Conservation (phyloP, 768 basidiomycete genomes). For the Coprinopsis strossmayeri region DNA sequence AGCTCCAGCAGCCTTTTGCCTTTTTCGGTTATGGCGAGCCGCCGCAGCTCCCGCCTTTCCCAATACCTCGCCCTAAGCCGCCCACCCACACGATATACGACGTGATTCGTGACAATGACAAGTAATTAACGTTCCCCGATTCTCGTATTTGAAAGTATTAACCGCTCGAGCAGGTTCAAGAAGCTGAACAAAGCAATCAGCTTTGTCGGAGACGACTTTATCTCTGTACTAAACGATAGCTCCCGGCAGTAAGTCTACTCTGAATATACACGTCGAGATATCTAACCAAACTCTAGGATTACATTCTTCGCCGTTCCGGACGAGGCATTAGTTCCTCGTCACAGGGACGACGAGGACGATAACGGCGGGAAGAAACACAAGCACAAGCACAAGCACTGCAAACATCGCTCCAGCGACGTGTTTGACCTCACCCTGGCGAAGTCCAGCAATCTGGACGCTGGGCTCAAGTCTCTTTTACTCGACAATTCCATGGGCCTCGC, state of each 20-base stretch:
- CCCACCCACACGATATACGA: slow-evolving; percentile 12
- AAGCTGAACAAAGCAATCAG: slow-evolving; percentile 20
- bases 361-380: neutral
- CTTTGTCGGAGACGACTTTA: slow-evolving; percentile 16
- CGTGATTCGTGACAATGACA: slow-evolving; percentile 11
- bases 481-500: slow-evolving; percentile 21
- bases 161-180: slow-evolving; percentile 14
- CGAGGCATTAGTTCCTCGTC: slow-evolving; percentile 28
- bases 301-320: slow-evolving; percentile 51
- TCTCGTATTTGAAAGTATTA: neutral
- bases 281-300: slow-evolving; percentile 30
- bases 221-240: slow-evolving; percentile 9
- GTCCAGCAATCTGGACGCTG: neutral
- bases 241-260: slow-evolving; percentile 5
- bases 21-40: neutral
- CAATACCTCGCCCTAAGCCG: slow-evolving; percentile 5
- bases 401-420: slow-evolving; percentile 2
- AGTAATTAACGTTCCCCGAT: slow-evolving; percentile 2
- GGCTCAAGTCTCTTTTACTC: neutral
- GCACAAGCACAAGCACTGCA: slow-evolving; percentile 7
- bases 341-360: slow-evolving; percentile 9
- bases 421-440: slow-evolving; percentile 7
- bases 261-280: neutral
- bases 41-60: slow-evolving; percentile 2
- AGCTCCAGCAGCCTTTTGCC: slow-evolving; percentile 5